These are phyloP conservation scores for Rhizopus microsporus DNA, from an alignment of 371 early-diverging fungal genomes.

Conservation along the genomic window DNA sequence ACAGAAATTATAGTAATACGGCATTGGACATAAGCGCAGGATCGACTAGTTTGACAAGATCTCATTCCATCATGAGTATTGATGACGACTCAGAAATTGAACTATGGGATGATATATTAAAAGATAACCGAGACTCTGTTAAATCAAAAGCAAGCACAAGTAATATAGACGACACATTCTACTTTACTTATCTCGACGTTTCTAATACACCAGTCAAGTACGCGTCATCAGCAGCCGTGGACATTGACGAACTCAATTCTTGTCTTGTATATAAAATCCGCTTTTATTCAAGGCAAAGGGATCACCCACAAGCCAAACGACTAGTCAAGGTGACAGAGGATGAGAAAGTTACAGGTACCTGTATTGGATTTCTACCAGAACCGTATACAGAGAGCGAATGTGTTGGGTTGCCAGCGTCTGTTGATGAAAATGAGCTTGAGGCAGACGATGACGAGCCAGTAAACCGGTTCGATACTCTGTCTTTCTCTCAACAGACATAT, in stretches of 20 bases:
- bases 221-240: slow-evolving; percentile 28
- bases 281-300: slow-evolving; percentile 25
- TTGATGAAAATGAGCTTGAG: slow-evolving; percentile 2
- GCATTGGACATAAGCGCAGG: not conserved
- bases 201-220: slow-evolving; percentile 22
- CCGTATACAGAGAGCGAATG: slow-evolving; percentile 17
- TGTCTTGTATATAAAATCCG: slow-evolving; percentile 32
- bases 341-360: not conserved
- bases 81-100: not conserved
- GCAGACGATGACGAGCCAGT: not conserved
- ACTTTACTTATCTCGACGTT: slow-evolving; percentile 37
- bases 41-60: not conserved
- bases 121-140: slow-evolving; percentile 16
- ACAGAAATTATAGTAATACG: no score
- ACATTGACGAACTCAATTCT: slow-evolving; percentile 18
- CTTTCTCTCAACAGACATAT: slow-evolving; percentile 1
- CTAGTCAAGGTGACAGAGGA: slow-evolving; percentile 7
- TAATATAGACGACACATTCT: slow-evolving; percentile 15
- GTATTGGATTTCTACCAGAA: slow-evolving; percentile 32
- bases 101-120: no score
- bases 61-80: not conserved
- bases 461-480: no score
- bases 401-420: slow-evolving; percentile 31
- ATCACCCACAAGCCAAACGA: slow-evolving; percentile 20
- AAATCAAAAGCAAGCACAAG: slow-evolving; percentile 9